These are phyloP conservation scores for Blepharisma undulans DNA, from an alignment of 169 alveolate species.

Conservation along the genomic window DNA sequence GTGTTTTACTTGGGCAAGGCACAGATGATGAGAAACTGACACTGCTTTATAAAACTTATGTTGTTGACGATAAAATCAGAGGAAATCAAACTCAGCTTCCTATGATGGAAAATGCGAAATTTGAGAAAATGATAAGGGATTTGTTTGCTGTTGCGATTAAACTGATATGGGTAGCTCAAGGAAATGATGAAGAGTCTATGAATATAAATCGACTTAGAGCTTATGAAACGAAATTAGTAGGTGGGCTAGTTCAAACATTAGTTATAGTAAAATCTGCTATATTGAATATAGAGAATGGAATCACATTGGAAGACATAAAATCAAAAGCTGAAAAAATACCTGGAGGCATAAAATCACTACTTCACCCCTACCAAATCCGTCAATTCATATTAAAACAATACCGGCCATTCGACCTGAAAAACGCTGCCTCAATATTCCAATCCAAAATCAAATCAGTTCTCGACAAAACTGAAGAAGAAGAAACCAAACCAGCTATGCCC, in stretches of 20 bases:
- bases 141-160: not conserved
- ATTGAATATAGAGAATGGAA: not conserved
- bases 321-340: too few relatives aligned
- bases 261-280: not conserved
- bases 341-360: not conserved
- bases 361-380: not conserved
- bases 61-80: not conserved
- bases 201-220: not conserved
- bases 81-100: not conserved
- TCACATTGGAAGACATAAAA: not conserved
- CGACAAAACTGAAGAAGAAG: not conserved
- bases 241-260: not conserved
- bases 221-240: not conserved
- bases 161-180: not conserved
- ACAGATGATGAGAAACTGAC: not conserved
- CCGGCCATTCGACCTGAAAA: not conserved
- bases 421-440: not conserved
- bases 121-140: not conserved
- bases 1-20: not conserved
- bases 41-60: not conserved
- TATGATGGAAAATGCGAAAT: not conserved
- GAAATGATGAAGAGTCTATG: not conserved
- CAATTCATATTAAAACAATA: not conserved
- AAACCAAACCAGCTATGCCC: not conserved
- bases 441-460: not conserved